A percentile compares a stretch with the other conserved stretches of the same genome.
Conservation (phyloP, 2,329 filamentous ascomycete genomes). For the Xylariales sp. region DNA sequence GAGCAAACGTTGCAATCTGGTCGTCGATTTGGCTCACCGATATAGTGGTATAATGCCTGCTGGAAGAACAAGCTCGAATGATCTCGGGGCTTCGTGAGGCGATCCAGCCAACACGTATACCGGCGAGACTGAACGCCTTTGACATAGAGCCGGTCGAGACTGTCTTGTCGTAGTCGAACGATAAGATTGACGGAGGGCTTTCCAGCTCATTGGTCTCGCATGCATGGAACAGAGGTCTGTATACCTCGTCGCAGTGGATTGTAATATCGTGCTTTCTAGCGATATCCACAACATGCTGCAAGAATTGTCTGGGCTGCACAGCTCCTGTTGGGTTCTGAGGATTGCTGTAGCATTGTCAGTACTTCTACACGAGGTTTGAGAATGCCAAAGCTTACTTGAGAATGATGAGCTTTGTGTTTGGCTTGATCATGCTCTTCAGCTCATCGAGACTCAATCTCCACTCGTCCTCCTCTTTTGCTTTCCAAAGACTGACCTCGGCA, state of each 20-base stretch:
- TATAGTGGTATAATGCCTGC: background rate
- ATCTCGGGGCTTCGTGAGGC: background rate
- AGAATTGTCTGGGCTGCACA: no score
- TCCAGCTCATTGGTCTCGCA: background rate
- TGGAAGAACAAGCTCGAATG: background rate
- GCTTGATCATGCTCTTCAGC: background rate
- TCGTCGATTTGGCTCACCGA: background rate
- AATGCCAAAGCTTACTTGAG: background rate
- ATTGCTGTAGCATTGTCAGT: background rate
- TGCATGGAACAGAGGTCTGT: background rate
- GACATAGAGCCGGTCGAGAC: background rate
- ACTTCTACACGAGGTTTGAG: background rate
- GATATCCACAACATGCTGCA: background rate
- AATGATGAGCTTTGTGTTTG: background rate
- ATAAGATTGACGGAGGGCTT: background rate
- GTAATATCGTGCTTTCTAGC: background rate
- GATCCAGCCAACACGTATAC: background rate
- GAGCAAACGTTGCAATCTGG: background rate
- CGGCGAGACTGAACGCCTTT: background rate
- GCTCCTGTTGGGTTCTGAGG: background rate
- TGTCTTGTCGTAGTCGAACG: background rate
- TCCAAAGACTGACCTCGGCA: background rate
- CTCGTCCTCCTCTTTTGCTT: background rate
- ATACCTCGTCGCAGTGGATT: background rate
- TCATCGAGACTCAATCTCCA: background rate